Percentiles rank a stretch among this genome's conserved stretches.
These are phyloP conservation scores for Colletotrichum echinochloae DNA, from an alignment of 2,329 filamentous ascomycete species.

Conservation along the genomic window DNA sequence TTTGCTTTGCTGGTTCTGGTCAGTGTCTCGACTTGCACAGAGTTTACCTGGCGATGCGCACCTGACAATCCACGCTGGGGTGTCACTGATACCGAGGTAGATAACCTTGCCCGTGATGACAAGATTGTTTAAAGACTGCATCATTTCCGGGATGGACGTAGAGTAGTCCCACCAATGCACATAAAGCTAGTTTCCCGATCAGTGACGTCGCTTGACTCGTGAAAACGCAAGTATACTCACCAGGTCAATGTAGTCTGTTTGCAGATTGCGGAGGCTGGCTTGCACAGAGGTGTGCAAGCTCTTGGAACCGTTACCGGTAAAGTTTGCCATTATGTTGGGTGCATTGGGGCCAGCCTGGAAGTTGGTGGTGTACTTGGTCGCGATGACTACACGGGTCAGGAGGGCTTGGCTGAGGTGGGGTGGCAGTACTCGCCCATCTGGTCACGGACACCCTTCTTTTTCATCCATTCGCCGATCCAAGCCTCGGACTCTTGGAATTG, in stretches of 20 bases:
- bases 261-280: conserved; percentile 68
- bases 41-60: conserved; percentile 37
- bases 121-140: conserved; percentile 74
- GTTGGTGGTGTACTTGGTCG: conserved; percentile 76
- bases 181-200: conserved; percentile 59
- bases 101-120: conserved; percentile 71
- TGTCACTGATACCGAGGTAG: conserved; percentile 76
- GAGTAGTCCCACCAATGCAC: conserved; percentile 77
- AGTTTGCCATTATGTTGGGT: conserved; percentile 63
- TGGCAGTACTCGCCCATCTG: conserved; percentile 64
- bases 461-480: conserved; percentile 80
- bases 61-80: conserved; percentile 76
- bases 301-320: conserved; percentile 71
- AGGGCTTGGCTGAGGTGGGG: not conserved
- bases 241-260: conserved; percentile 77
- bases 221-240: conserved; percentile 49
- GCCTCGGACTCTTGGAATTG: conserved; percentile 71
- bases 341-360: conserved; percentile 59
- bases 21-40: conserved; percentile 9
- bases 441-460: conserved; percentile 71
- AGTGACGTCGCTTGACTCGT: conserved; percentile 1
- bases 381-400: conserved; percentile 62
- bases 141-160: conserved; percentile 74
- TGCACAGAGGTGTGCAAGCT: conserved; percentile 67
- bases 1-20: conserved; percentile 65